Conservation (phyloP, 495 filamentous ascomycete species). For the Aspergillus wentii region DNA sequence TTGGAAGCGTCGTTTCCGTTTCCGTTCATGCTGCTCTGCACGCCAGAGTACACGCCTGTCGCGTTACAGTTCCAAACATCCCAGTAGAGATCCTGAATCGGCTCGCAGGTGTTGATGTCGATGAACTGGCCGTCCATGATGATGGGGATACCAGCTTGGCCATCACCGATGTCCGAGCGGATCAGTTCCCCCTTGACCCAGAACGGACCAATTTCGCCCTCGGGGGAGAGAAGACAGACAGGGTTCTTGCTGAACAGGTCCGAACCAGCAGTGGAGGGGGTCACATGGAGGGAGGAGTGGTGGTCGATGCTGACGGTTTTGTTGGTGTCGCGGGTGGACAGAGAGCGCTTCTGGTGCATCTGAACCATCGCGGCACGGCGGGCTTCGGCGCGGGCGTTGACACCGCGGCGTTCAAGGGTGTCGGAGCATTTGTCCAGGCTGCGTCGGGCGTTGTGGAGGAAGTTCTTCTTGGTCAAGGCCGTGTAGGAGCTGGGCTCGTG, state of each 20-base stretch:
- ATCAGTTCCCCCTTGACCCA: slow-evolving; percentile 33
- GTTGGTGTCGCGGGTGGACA: slow-evolving; percentile 12
- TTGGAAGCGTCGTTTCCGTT: slow-evolving; percentile 13
- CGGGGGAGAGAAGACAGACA: slow-evolving; percentile 9
- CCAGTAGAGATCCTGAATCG: slow-evolving; percentile 35
- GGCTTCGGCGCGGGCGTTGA: slow-evolving; percentile 16
- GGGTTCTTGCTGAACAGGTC: slow-evolving; percentile 3
- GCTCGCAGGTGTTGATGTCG: slow-evolving; percentile 41
- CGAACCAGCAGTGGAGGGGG: not conserved
- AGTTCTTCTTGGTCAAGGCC: slow-evolving; percentile 10
- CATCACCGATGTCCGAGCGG: slow-evolving; percentile 41
- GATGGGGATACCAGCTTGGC: slow-evolving; percentile 36
- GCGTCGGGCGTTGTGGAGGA: slow-evolving; percentile 14
- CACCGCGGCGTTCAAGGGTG: slow-evolving; percentile 14
- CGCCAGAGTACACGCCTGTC: slow-evolving; percentile 37
- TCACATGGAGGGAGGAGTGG: not conserved
- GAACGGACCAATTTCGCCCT: slow-evolving; percentile 10
- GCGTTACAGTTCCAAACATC: slow-evolving; percentile 50
- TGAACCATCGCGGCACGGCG: slow-evolving; percentile 16
- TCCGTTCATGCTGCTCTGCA: not conserved
- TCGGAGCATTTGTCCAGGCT: slow-evolving; percentile 12
- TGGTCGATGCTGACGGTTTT: slow-evolving; percentile 1
- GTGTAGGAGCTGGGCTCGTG: slow-evolving; percentile 14
- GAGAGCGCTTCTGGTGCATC: slow-evolving; percentile 9
- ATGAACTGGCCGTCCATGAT: slow-evolving; percentile 48